Evolutionary conservation across 768 basidiomycete species (phyloP), one percentile per base, ranked within the genome.

Genomic region (Boletellus ananas): DNA sequence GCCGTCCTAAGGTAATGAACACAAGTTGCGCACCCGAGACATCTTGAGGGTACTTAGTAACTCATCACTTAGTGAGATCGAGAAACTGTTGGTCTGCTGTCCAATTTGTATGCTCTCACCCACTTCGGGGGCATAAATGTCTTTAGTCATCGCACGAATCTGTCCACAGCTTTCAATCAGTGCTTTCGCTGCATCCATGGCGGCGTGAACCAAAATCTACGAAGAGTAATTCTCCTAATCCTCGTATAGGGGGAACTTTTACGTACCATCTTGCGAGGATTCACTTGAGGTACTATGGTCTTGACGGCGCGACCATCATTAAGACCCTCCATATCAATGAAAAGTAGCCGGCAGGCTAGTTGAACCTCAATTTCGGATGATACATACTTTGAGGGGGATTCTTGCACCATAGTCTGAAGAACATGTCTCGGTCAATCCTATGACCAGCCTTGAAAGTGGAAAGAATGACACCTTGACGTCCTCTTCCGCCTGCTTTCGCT

Each of bases 251-350:
- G 23, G 21, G 5, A 20, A 1, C 23, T 25, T 50, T 49, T 36
- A 51, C 75, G 39, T 48, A 94, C 95, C 83, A 98, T 84, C 75
- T 94, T 94, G 17, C 96, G 79, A 27, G 96, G 96, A 61, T 95
- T 94, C 53, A 99, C 84, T 73, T 96, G 91, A 3, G 95, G 91
- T 5, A 98, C 85, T 55, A 99, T 96, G 0, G 90, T 94, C 69
- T 97, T 97, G 52, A 96, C 85, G 1, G 96, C 94, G 52, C 95
- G 89, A 2, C 95, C 95, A 60, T 99, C 96, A 59, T 94, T 94
- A 46, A 95, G 72, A 27, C 96, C 96, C 62, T 98, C 96, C 81
- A 98, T 84, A 62, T 99, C 95, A 40, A 98, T 83, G 60, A 90
- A 98, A 40, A 94, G 79, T 25, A 98, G 70, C 5, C 87, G 83